A percentile compares a stretch with the other conserved stretches of the same genome.
These are phyloP conservation scores for Aegilops sharonensis DNA, from an alignment of 176 grass and related monocot genomes.

Conservation along the genomic window DNA sequence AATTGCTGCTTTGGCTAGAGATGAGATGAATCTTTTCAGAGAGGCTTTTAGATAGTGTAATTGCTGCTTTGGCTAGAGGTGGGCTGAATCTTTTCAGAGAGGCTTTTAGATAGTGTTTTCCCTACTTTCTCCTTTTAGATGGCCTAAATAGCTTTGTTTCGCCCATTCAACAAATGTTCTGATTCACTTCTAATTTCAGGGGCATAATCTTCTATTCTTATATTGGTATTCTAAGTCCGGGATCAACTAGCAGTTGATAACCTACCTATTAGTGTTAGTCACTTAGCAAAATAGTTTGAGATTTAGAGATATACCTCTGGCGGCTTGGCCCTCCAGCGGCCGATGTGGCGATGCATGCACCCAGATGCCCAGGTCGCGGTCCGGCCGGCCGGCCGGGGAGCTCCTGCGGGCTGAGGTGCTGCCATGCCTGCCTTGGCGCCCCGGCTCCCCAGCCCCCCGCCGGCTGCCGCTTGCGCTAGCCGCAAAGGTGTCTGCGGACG, in stretches of 20 bases:
- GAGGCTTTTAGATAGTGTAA: too few species aligned
- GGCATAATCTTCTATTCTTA: neutral
- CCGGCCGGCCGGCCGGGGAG: neutral
- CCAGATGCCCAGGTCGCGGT: neutral
- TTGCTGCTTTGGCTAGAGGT: too few species aligned
- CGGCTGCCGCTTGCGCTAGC: too few species aligned
- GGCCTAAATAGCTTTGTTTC: neutral
- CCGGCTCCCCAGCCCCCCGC: neutral
- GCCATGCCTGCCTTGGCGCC: neutral
- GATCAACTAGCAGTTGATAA: neutral
- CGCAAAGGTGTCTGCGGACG: too few species aligned
- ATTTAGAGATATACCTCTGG: neutral
- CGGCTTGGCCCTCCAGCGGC: neutral
- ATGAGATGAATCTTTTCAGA: too few species aligned
- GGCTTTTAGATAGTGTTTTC: too few species aligned
- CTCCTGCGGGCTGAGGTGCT: neutral
- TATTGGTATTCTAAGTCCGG: neutral
- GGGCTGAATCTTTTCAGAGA: too few species aligned
- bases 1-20: too few species aligned
- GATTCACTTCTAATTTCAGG: neutral
- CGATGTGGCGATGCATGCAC: neutral
- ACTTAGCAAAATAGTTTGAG: neutral
- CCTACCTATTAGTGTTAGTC: neutral
- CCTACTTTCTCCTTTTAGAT: too few species aligned
- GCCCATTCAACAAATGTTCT: neutral